Base-by-base conservation (phyloP, 495 filamentous ascomycete species). In the Amniculicola lignicola region DNA sequence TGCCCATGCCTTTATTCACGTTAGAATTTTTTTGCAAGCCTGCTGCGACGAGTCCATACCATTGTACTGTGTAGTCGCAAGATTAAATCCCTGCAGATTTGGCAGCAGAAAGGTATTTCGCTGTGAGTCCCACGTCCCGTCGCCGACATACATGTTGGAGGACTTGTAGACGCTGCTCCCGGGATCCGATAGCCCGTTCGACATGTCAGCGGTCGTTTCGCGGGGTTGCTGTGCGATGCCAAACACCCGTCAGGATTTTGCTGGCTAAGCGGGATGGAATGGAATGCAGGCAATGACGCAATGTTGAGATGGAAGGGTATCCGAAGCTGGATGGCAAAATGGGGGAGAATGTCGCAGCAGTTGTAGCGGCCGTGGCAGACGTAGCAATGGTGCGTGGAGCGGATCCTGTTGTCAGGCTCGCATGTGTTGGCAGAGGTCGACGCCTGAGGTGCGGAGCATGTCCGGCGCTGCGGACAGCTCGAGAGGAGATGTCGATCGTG, bases 41-140 rank as follows among this genome's bases (percentile, higher is more conserved):
- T n/a, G 7, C 29, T 7, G 29, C 29, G 7, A n/a, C n/a, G 29
- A 33, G 29, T 33, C 7, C 7, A 7, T 72, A 93, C 90, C 90
- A 82, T 96, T 96, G 72, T 94, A 95, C 71, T 79, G 82, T 85
- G 90, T 95, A n/a, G 90, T 96, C 47, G 85, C 89, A 70, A 91
- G 90, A 70, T 96, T 95, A 14, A 94, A 67, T 1, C 90, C 90
- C 68, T 87, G 78, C 31, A 96, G 71, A 72, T 93, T 93, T 21
- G 90, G 90, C 39, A 96, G 72, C 41, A 96, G 77, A 70, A 96
- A 96, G 7, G 84, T 87, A 71, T 96, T 90, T 69, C 85, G 82
- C 54, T 78, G 74, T 21, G 80, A 79, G 63, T 95, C 89, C 90
- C 90, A 96, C 24, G 90, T 96, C 24, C 90, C 90, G 74, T 95